Conservation (phyloP, 2,329 filamentous ascomycete species). For the Fusarium palustre region DNA sequence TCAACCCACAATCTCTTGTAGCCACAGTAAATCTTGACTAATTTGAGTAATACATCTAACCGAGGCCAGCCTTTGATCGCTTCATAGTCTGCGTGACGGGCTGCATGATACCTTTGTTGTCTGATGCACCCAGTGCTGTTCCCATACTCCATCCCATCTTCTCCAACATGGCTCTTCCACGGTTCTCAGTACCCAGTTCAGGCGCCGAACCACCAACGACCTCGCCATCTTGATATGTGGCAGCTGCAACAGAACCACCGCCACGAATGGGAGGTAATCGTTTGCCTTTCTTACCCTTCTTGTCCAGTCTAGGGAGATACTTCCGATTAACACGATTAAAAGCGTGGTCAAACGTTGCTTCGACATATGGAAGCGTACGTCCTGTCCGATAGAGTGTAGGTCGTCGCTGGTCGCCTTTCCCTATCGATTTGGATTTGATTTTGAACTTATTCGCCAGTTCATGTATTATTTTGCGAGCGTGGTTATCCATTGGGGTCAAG, state of each 20-base stretch:
- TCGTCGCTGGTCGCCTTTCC: constrained; percentile 77
- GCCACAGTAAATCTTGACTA: neutral
- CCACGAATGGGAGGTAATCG: constrained; percentile 43
- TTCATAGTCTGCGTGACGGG: constrained; percentile 91
- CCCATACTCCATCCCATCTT: constrained; percentile 98
- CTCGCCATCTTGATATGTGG: constrained; percentile 82
- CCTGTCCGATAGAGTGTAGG: constrained; percentile 81
- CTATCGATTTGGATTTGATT: constrained; percentile 86
- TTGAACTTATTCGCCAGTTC: constrained; percentile 79
- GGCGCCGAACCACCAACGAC: constrained; percentile 87
- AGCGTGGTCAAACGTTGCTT: constrained; percentile 63
- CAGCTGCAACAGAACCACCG: constrained; percentile 37
- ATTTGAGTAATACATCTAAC: constrained; percentile 53
- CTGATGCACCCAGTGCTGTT: constrained; percentile 80
- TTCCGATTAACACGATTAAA: constrained; percentile 56
- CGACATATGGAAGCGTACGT: constrained; percentile 71
- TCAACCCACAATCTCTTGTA: neutral
- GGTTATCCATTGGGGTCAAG: constrained; percentile 86
- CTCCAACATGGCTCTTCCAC: constrained; percentile 86
- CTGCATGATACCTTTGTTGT: constrained; percentile 89
- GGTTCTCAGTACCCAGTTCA: constrained; percentile 85
- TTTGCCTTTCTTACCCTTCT: constrained; percentile 51
- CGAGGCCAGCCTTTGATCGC: constrained; percentile 84
- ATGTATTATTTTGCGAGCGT: constrained; percentile 82
- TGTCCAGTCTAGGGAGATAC: constrained; percentile 67